Conservation (phyloP, 2,329 filamentous ascomycete genomes). For the Daldinia eschscholtzii region DNA sequence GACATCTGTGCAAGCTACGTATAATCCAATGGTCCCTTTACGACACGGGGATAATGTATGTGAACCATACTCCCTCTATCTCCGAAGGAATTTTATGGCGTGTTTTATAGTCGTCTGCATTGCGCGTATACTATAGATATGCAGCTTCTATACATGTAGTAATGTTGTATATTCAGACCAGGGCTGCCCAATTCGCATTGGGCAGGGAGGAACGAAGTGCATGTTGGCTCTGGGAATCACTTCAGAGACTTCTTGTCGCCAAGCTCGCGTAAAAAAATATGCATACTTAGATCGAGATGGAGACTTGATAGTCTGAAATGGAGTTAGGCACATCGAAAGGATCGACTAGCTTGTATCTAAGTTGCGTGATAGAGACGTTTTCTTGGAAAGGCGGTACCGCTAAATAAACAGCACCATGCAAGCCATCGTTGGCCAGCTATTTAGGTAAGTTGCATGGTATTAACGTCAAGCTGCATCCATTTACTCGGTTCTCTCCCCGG, state of each 20-base stretch:
- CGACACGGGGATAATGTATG: background rate
- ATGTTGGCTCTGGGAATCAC: background rate
- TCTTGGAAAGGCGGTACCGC: conserved; percentile 13
- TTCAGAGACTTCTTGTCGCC: background rate
- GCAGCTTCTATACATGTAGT: background rate
- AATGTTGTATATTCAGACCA: background rate
- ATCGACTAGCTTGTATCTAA: conserved; percentile 17
- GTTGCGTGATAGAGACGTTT: conserved; percentile 18
- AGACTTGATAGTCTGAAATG: background rate
- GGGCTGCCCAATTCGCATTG: background rate
- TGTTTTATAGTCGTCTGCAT: background rate
- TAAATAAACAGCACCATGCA: conserved; percentile 14
- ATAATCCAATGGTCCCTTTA: no score
- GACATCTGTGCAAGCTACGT: background rate
- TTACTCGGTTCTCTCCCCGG: conserved; percentile 19
- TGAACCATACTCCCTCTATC: background rate
- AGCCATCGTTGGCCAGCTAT: conserved; percentile 19
- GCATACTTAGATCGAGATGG: background rate
- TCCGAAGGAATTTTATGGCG: background rate
- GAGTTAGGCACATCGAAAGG: background rate
- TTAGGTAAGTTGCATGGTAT: conserved; percentile 4
- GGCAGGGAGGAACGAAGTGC: background rate
- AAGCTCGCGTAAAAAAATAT: background rate
- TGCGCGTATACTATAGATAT: conserved; percentile 1
- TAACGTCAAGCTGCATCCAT: conserved; percentile 17